Evolutionary conservation across 1,284 basidiomycete genomes (phyloP).

Genomic region (Cutaneotrichosporon sp.): DNA sequence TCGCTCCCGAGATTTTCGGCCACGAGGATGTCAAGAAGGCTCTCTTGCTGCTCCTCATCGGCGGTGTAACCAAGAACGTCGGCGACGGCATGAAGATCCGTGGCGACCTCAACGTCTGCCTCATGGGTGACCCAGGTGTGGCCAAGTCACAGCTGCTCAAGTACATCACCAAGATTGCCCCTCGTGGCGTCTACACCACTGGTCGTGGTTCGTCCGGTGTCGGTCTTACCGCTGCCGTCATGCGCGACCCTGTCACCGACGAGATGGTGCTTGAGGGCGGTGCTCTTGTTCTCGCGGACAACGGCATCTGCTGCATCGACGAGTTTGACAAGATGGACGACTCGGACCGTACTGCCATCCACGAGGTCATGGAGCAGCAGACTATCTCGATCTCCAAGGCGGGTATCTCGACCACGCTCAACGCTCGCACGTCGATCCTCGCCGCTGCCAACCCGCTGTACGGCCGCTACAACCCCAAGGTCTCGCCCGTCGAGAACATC

Average conservation of each 20-base stretch:
- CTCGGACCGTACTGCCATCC: constrained; percentile 93
- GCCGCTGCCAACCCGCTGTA: constrained; percentile 98
- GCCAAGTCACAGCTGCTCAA: constrained; percentile 98
- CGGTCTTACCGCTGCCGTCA: constrained; percentile 97
- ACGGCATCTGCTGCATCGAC: constrained; percentile 99
- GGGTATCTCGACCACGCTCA: constrained; percentile 97
- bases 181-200: constrained; percentile 96
- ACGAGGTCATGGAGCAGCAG: constrained; percentile 99
- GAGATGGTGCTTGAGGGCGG: constrained; percentile 99
- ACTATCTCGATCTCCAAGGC: constrained; percentile 99
- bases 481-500: constrained; percentile 98
- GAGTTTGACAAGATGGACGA: constrained; percentile 99
- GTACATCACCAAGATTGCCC: constrained; percentile 98
- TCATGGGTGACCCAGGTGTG: constrained; percentile 99
- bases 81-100: constrained; percentile 99
- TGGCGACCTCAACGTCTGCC: constrained; percentile 94
- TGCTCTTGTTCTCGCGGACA: constrained; percentile 96
- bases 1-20: constrained; percentile 98
- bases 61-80: constrained; percentile 91
- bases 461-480: constrained; percentile 95
- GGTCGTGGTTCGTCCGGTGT: constrained; percentile 98
- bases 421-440: constrained; percentile 97
- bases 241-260: constrained; percentile 98
- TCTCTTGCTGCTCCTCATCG: constrained; percentile 87
- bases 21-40: constrained; percentile 99